Evolutionary conservation across 164 flowering plant species (phyloP).

Genomic region (Liriodendron chinense): DNA sequence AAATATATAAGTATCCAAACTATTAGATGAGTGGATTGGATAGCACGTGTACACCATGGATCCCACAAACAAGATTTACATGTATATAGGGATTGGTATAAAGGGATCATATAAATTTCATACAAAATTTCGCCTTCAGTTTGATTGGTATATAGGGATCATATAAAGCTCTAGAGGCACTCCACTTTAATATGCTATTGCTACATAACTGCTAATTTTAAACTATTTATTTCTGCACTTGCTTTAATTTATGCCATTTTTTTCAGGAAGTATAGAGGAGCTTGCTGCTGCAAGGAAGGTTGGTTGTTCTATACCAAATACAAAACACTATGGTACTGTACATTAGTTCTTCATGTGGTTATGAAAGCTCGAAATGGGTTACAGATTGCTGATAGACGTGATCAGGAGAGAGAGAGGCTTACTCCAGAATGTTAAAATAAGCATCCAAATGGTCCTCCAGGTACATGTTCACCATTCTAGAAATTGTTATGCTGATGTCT

Average conservation of each 20-base stretch:
- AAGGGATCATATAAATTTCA: no score
- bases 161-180: not conserved
- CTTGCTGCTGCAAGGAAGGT: constrained; percentile 78
- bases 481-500: not conserved
- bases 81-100: no score
- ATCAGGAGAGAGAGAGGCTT: constrained; percentile 39
- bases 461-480: not conserved
- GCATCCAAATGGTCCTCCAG: not conserved
- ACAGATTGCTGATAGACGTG: constrained; percentile 43
- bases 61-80: no score
- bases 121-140: no score
- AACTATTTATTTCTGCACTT: no score
- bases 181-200: not conserved
- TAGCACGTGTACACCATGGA: no score
- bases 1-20: no score
- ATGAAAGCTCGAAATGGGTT: constrained; percentile 7
- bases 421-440: constrained; percentile 39
- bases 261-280: constrained; percentile 84
- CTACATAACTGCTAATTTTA: not conserved
- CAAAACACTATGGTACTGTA: not conserved
- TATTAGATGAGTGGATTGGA: no score
- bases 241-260: constrained; percentile 3
- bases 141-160: no score
- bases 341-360: not conserved
- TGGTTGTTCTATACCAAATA: constrained; percentile 4